phyloP scores from a whole-genome alignment of 108 stramenopile genomes.

The Schizochytrium sp. region DNA sequence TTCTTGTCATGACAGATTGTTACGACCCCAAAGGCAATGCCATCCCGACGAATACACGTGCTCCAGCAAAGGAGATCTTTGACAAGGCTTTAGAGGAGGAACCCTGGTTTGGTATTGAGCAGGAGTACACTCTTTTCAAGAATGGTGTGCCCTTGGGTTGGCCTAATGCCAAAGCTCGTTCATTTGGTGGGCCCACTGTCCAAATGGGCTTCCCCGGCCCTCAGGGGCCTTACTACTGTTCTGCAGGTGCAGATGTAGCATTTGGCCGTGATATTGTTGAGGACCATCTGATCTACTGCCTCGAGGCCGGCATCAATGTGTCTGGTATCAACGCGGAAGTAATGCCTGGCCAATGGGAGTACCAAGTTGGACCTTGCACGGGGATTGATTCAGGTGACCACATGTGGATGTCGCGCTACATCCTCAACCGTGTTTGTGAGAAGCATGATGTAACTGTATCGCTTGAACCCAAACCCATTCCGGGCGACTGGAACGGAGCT shows the following conservation, averaged over 20 bases:
- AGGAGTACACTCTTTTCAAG: constrained; percentile 98
- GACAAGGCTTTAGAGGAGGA: constrained; percentile 79
- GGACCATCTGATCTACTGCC: constrained; percentile 90
- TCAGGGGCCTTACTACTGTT: constrained; percentile 98
- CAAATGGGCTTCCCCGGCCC: constrained; percentile 82
- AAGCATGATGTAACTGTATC: constrained; percentile 95
- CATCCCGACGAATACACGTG: constrained; percentile 84
- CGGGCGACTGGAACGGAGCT: constrained; percentile 98
- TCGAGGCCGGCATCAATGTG: constrained; percentile 92
- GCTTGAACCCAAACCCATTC: constrained; percentile 96
- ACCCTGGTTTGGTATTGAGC: constrained; percentile 86
- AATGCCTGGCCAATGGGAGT: constrained; percentile 99
- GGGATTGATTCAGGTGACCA: constrained; percentile 98
- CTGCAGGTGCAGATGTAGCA: constrained; percentile 55
- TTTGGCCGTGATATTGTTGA: constrained; percentile 86
- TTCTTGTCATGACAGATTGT: constrained; percentile 95
- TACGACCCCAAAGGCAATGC: constrained; percentile 90
- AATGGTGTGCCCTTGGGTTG: constrained; percentile 86
- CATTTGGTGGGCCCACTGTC: neutral
- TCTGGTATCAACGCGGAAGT: constrained; percentile 97
- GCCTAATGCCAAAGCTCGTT: constrained; percentile 74
- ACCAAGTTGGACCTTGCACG: constrained; percentile 96
- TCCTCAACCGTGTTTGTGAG: constrained; percentile 95
- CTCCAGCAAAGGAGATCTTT: constrained; percentile 81
- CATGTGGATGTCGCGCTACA: constrained; percentile 95